Evolutionary conservation across 2,329 filamentous ascomycete genomes (phyloP).

Genomic region (Diaporthe helianthi): DNA sequence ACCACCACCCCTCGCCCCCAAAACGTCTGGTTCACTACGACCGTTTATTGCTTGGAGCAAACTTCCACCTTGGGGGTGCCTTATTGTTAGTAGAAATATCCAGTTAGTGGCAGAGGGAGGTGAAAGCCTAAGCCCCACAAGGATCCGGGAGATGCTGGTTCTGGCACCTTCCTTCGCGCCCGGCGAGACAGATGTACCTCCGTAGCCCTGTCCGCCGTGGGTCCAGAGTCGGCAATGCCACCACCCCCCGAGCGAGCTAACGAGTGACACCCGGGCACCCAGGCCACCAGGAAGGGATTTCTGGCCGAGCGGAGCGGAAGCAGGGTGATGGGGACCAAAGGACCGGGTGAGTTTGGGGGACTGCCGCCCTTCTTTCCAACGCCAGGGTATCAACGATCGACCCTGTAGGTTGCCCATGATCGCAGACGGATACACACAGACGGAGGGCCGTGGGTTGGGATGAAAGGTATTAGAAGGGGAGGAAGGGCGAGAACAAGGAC

Average conservation of each 20-base stretch:
- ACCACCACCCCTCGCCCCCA: no score
- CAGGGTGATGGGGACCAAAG: not conserved
- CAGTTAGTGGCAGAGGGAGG: not conserved
- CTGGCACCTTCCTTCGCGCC: slow-evolving; percentile 11
- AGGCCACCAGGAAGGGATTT: slow-evolving; percentile 2
- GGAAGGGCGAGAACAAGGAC: not conserved
- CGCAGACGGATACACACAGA: not conserved
- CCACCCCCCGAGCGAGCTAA: no score
- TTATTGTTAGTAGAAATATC: not conserved
- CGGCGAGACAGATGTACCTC: not conserved
- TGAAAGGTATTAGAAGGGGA: not conserved
- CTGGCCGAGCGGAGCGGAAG: slow-evolving; percentile 23
- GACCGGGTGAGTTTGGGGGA: not conserved
- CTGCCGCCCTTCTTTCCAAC: not conserved
- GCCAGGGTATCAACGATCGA: not conserved
- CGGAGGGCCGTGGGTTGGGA: not conserved
- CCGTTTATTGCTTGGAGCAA: not conserved
- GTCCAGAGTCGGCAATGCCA: not conserved
- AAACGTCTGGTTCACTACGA: not conserved
- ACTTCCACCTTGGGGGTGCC: no score
- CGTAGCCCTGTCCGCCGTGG: not conserved
- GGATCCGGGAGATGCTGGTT: slow-evolving; percentile 14
- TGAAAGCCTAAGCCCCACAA: slow-evolving; percentile 15
- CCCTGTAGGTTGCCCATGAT: slow-evolving; percentile 1
- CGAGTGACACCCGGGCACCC: not conserved